Percentiles rank a stretch among this genome's conserved stretches.
phyloP scores from a whole-genome alignment of 2,329 filamentous ascomycete genomes.

The Albophoma yamanashiensis region DNA sequence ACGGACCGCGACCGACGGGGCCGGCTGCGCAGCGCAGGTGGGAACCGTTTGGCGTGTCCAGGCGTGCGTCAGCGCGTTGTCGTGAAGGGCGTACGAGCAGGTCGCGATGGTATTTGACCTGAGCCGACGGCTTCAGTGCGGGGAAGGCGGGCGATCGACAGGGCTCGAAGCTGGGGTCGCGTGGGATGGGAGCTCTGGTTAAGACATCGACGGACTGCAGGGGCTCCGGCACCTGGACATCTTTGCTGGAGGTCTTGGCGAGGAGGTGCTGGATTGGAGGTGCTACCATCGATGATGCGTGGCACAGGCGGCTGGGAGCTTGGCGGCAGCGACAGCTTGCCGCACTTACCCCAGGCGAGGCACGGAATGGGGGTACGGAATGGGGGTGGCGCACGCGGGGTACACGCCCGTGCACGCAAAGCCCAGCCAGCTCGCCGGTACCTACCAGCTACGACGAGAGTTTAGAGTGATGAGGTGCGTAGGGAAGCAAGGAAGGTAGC shows the following conservation, averaged over 20 bases:
- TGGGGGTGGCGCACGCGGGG: not conserved
- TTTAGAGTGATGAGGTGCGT: no score
- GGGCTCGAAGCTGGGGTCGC: not conserved
- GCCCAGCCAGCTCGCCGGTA: no score
- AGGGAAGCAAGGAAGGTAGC: no score
- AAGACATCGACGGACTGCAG: not conserved
- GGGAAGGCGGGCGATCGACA: not conserved
- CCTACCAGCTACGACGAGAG: no score
- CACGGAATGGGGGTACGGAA: no score
- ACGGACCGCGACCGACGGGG: not conserved
- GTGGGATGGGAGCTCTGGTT: not conserved
- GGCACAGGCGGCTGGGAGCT: not conserved
- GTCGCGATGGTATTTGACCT: not conserved
- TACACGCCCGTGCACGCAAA: no score
- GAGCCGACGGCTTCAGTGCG: not conserved
- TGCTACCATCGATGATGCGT: not conserved
- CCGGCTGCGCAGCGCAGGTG: not conserved
- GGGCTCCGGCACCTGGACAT: not conserved
- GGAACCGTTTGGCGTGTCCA: not conserved
- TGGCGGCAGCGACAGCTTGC: not conserved
- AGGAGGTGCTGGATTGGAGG: not conserved
- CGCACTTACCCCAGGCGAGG: not conserved
- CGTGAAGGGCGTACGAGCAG: not conserved
- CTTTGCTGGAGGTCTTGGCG: not conserved
- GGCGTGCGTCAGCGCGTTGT: not conserved